Base-by-base conservation (phyloP, 2,329 filamentous ascomycete species). In the Diaporthe destruens region DNA sequence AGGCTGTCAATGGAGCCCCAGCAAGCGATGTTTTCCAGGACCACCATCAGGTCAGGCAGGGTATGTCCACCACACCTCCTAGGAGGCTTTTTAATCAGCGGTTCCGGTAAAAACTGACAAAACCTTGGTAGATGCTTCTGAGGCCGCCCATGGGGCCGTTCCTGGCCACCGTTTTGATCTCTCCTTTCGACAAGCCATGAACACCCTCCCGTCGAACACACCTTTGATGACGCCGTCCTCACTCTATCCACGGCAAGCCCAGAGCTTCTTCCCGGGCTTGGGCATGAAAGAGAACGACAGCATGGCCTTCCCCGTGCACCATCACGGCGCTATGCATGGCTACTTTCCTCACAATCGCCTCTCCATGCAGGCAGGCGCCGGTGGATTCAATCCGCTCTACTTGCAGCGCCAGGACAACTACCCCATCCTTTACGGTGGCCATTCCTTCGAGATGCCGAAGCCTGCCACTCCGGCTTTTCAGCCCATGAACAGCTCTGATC, bases 331-430 rank as follows among this genome's bases (percentile, higher is more conserved):
- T 9, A 39, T 63, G 71, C 53, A 59, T 20, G 49, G 53, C 20
- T 74, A 70, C 29, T 63, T 67, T 12, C 42, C 36, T 29, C 73
- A 72, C 29, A 67, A 56, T 18, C 57, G 73, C 12, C 73, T 68
- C 14, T 71, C 51, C 11, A 56, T 72, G 71, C 71, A 77, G 11
- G 16, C 23, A n/a, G 42, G 51, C 14, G 65, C 75, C 57, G 76
- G 75, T 63, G 79, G 70, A 32, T 80, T 79, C 63, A 82, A 82
- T 57, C 81, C 81, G 9, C 80, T 82, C 20, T 82, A 76, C 66
- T 76, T 78, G 34, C 80, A 80, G 72, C 74, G 77, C 56, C 76
- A 75, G 69, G 79, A 81, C 56, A 78, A 75, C 42, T 74, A 79
- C 25, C 44, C 71, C 25, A 59, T 68, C 16, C 36, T 71, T 2